Percentiles rank a stretch among this genome's conserved stretches.
Conservation (phyloP, 2,329 filamentous ascomycete species). For the Aspergillus flavus region DNA sequence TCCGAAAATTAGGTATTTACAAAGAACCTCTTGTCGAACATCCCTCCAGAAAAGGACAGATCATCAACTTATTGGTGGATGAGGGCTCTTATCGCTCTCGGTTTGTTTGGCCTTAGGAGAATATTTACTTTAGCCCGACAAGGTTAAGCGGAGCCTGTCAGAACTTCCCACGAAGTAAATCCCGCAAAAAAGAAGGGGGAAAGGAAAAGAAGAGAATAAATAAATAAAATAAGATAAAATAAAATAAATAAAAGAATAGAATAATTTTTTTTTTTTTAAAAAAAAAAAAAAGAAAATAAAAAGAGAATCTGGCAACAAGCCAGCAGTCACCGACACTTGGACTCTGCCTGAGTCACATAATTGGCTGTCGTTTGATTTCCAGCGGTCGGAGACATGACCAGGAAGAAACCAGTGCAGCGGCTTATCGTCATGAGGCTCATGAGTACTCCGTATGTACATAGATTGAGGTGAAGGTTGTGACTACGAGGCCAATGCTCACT, state of each 20-base stretch:
- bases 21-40: too few relatives aligned
- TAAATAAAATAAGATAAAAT: too few relatives aligned
- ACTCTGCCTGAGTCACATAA: neutral
- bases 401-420: neutral
- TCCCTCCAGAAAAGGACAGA: neutral
- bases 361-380: slow-evolving; percentile 1
- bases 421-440: neutral
- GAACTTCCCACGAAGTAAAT: neutral
- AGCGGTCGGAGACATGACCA: slow-evolving; percentile 6
- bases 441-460: neutral
- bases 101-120: too few relatives aligned
- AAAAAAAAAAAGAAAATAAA: neutral
- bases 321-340: neutral
- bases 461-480: neutral
- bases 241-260: too few relatives aligned
- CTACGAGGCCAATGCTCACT: neutral
- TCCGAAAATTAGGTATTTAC: neutral
- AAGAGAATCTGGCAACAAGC: too few relatives aligned
- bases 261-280: too few relatives aligned
- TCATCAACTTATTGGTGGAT: neutral
- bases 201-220: too few relatives aligned
- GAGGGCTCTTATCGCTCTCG: neutral
- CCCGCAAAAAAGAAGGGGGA: neutral
- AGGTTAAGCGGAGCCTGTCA: neutral
- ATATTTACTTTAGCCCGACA: neutral